A percentile compares a stretch with the other conserved stretches of the same genome.
phyloP scores from a whole-genome alignment of 768 basidiomycete species.

The Phaeotremella fagi region DNA sequence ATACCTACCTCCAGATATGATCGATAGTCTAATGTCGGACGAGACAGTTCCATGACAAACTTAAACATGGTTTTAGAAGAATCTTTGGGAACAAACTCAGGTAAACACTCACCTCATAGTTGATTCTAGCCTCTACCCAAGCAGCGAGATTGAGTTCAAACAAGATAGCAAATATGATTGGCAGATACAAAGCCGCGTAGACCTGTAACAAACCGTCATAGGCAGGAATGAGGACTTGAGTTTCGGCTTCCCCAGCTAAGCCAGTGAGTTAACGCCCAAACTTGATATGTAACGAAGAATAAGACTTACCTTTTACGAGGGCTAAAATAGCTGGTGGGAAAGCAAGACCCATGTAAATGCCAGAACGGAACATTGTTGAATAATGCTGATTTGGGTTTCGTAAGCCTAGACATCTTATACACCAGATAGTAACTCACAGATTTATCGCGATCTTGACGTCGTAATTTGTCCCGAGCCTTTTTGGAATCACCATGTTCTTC shows the following conservation, averaged over 20 bases:
- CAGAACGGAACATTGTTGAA: slow-evolving; percentile 62
- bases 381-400: slow-evolving; percentile 40
- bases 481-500: slow-evolving; percentile 70
- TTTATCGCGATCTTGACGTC: slow-evolving; percentile 50
- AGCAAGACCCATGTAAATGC: slow-evolving; percentile 65
- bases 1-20: slow-evolving; percentile 65
- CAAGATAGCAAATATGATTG: slow-evolving; percentile 67
- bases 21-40: slow-evolving; percentile 68
- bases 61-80: slow-evolving; percentile 21
- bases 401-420: background rate
- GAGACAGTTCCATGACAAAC: slow-evolving; percentile 57
- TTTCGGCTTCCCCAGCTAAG: slow-evolving; percentile 58
- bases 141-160: slow-evolving; percentile 78
- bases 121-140: slow-evolving; percentile 73
- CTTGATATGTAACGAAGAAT: background rate
- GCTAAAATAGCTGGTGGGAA: slow-evolving; percentile 65
- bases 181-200: slow-evolving; percentile 70
- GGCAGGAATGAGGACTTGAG: slow-evolving; percentile 57
- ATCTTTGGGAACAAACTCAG: slow-evolving; percentile 52
- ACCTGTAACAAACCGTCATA: slow-evolving; percentile 72
- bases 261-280: background rate
- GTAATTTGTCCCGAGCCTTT: slow-evolving; percentile 64
- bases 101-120: slow-evolving; percentile 72
- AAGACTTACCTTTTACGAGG: slow-evolving; percentile 59
- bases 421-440: slow-evolving; percentile 27